Evolutionary conservation across 371 early-diverging fungal species (phyloP), one percentile per base, ranked within the genome.

Genomic region (Actinomucor elegans): DNA sequence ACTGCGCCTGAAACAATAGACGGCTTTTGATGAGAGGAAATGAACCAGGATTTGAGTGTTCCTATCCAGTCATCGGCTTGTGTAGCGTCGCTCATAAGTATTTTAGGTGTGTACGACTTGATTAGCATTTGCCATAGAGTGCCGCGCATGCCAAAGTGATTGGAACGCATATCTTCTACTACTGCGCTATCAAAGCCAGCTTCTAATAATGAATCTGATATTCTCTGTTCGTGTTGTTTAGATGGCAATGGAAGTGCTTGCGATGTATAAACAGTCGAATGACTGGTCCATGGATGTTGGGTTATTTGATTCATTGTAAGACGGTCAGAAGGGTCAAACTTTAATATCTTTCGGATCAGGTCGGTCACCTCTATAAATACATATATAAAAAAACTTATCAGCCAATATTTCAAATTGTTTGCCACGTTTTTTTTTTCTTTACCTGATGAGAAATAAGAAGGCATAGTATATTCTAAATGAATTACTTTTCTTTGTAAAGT

Each of bases 401-500:
- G n/a, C n/a, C 6, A 12, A 7, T 35, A 35, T 6, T 10, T 35
- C 4, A 4, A 35, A 4, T 7, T 21, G 21, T 20, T 21, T 20
- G 20, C 21, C 21, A 31, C 8, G 11, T 9, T n/a, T 31, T 10
- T 40, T 38, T 81, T 81, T 51, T 71, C 80, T 45, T 43, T 65
- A 83, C 85, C 82, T 27, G 64, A 57, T 26, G 75, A 67, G 17
- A 88, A 67, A 47, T 74, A 84, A 20, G 64, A 68, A 1, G 88
- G 86, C 32, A 90, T 65, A 23, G 72, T 75, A 61, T 86, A 90
- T 34, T 89, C 85, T 15, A 85, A 63, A 15, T 71, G 69, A 24
- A 81, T 52, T 24, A 92, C 88, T 63, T 88, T 84, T 34, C 63
- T 67, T 57, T 84, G 83, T 18, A 87, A 75, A 1, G 71, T 60